Evolutionary conservation across 2,329 filamentous ascomycete genomes (phyloP).

Genomic region (Dactylellina leptospora): DNA sequence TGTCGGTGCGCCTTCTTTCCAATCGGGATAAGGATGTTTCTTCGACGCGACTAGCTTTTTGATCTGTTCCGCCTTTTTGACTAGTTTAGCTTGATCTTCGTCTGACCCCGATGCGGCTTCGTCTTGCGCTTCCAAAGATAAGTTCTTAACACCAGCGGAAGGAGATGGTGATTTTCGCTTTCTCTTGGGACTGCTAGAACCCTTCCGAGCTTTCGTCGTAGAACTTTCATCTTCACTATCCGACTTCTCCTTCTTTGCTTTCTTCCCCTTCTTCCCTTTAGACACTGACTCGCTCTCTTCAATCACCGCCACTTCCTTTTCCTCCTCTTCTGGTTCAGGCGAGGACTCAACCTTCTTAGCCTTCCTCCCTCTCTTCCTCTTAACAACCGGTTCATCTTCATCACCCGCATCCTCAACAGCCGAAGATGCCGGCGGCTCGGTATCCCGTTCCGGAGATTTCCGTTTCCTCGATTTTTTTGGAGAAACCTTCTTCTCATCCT

Average conservation of each 20-base stretch:
- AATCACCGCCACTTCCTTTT: conserved; percentile 1
- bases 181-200: conserved; percentile 56
- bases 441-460: conserved; percentile 43
- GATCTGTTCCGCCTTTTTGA: conserved; percentile 77
- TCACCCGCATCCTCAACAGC: conserved; percentile 24
- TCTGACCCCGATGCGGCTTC: conserved; percentile 61
- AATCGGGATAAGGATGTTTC: conserved; percentile 92
- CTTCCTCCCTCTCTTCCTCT: conserved; percentile 31
- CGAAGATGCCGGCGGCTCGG: conserved; percentile 9
- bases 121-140: conserved; percentile 62
- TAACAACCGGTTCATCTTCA: conserved; percentile 51
- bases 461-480: conserved; percentile 42
- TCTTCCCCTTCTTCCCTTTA: conserved; percentile 27
- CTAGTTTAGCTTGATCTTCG: conserved; percentile 66
- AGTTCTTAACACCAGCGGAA: conserved; percentile 56
- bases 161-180: conserved; percentile 57
- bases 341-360: conserved; percentile 30
- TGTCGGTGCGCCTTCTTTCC: conserved; percentile 86
- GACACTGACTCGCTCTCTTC: conserved; percentile 47
- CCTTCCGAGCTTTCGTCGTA: conserved; percentile 57
- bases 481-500: conserved; percentile 15
- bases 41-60: conserved; percentile 82
- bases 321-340: conserved; percentile 25
- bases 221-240: conserved; percentile 30
- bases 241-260: conserved; percentile 50